A percentile compares a stretch with the other conserved stretches of the same genome.
These are phyloP conservation scores for Colletotrichum salicis DNA, from an alignment of 2,329 filamentous ascomycete species.

Conservation along the genomic window DNA sequence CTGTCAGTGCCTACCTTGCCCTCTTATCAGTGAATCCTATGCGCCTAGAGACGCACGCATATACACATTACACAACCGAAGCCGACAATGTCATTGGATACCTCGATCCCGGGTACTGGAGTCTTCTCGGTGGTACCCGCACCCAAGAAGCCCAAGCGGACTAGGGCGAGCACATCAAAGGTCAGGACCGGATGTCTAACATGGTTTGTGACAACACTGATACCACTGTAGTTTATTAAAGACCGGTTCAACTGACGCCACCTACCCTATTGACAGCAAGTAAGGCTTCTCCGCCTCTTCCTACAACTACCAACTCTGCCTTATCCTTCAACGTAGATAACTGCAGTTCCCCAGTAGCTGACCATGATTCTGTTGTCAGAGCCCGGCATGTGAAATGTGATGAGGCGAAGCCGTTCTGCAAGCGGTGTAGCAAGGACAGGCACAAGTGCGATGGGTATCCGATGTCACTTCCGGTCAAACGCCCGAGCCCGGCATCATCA, in stretches of 20 bases:
- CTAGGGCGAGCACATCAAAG: constrained; percentile 29
- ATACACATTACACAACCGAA: background rate
- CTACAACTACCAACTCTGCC: background rate
- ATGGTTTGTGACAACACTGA: constrained; percentile 34
- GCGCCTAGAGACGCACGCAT: background rate
- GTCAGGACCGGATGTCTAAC: constrained; percentile 34
- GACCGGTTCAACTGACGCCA: constrained; percentile 13
- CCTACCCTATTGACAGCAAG: constrained; percentile 20
- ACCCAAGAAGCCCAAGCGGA: constrained; percentile 22
- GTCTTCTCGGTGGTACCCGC: constrained; percentile 24
- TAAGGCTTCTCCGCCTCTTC: constrained; percentile 21
- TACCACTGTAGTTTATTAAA: constrained; percentile 19
- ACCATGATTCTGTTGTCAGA: background rate
- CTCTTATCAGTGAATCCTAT: background rate
- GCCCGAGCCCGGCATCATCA: background rate
- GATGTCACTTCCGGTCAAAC: background rate
- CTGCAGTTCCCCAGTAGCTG: background rate
- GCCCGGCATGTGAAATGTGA: constrained; percentile 38
- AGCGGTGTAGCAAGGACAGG: constrained; percentile 23
- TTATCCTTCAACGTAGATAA: background rate
- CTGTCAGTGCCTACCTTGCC: background rate
- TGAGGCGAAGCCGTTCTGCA: constrained; percentile 34
- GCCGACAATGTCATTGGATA: constrained; percentile 22
- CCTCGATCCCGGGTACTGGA: constrained; percentile 24
- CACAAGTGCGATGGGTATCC: constrained; percentile 37